Evolutionary conservation across 2,329 filamentous ascomycete genomes (phyloP), one percentile per base, ranked within the genome.

Genomic region (Fusarium sp.): DNA sequence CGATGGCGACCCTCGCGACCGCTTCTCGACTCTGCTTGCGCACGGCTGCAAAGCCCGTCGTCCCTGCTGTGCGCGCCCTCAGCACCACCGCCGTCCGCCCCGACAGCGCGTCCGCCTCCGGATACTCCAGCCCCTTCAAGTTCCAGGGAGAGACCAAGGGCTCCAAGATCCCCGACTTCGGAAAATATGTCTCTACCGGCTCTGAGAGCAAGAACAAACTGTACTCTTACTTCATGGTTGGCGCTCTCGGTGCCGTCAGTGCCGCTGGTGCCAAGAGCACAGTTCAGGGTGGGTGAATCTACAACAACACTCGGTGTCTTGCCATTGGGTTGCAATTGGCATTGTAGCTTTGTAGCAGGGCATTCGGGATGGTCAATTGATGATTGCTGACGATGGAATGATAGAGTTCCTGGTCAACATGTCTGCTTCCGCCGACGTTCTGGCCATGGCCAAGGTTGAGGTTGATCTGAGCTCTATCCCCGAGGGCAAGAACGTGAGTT

Each of bases 381-480:
- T 66, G 67, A 65, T 68, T 71, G 37, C 78, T 78, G 72, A 73
- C 65, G 47, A 46, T 65, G 60, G 50, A 49, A 62, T 58, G 73
- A 72, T 82, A 99, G 96, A 99, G 85, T 99, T 99, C 89, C 88
- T 99, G 71, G 93, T 97, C 85, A 99, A 97, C 90, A 98, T 99
- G 96, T 96, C 95, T 77, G 96, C 96, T 69, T 99, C 96, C 67
- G 96, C 96, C 83, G 96, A 99, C 78, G 94, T 99, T 78, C 84
- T 99, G 84, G 96, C 96, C 80, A 96, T 97, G 90, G 96, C 96
- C 82, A 99, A 99, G 91, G 96, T 99, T 75, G 96, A 99, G 86
- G 92, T 99, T 75, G 93, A 97, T 82, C 91, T 99, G 73, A 86
- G 86, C 76, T 82, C 93, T 71, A 98, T 99, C 77, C 96, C 96